A percentile compares a stretch with the other conserved stretches of the same genome.
Conservation (phyloP, 768 basidiomycete genomes). For the Ramaria sp. region DNA sequence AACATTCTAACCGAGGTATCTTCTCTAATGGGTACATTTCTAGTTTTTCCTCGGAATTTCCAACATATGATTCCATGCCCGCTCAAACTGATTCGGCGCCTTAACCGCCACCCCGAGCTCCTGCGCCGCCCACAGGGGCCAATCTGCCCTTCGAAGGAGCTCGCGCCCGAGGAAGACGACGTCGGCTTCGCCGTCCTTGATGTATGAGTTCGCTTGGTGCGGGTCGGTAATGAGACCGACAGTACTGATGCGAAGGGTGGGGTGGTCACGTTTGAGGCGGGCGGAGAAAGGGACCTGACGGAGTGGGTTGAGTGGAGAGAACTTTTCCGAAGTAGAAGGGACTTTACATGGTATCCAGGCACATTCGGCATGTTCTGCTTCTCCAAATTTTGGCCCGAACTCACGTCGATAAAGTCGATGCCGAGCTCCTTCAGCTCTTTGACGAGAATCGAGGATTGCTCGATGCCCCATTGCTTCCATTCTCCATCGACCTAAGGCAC, state of each 20-base stretch:
- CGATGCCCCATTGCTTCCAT: constrained; percentile 66
- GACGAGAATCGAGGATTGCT: constrained; percentile 55
- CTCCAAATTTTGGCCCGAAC: constrained; percentile 54
- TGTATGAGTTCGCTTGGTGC: constrained; percentile 45
- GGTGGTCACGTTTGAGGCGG: constrained; percentile 48
- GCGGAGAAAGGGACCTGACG: constrained; percentile 57
- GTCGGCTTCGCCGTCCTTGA: constrained; percentile 59
- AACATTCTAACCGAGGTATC: too few species aligned
- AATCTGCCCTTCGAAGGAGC: constrained; percentile 55
- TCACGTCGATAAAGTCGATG: constrained; percentile 69
- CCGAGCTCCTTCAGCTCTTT: constrained; percentile 47
- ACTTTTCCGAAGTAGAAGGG: constrained; percentile 13
- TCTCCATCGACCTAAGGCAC: constrained; percentile 26
- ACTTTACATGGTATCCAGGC: constrained; percentile 50
- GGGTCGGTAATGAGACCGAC: constrained; percentile 69
- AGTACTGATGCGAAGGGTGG: constrained; percentile 41
- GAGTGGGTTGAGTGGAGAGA: background rate
- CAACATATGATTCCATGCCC: constrained; percentile 38
- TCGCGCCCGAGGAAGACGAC: constrained; percentile 59
- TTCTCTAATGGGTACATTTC: background rate
- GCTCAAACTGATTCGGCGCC: constrained; percentile 62
- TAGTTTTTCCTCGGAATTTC: constrained; percentile 4
- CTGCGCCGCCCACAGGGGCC: constrained; percentile 49
- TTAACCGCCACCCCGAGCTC: constrained; percentile 55
- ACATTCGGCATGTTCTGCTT: constrained; percentile 44